phyloP scores from a whole-genome alignment of 805 yeast genomes.

The Metschnikowia kofuensis region DNA sequence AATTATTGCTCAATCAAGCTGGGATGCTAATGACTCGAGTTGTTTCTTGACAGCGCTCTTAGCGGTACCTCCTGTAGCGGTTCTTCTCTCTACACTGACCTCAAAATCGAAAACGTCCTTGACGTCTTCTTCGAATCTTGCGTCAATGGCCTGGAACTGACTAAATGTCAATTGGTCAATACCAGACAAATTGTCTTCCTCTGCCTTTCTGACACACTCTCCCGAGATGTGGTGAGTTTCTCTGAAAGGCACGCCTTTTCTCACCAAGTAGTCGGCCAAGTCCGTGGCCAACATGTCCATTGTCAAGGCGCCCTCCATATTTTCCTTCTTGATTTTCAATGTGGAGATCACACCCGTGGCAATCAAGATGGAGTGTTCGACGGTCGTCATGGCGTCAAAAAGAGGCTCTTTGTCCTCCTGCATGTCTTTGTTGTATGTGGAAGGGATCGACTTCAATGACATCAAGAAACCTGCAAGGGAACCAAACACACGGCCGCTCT shows the following conservation, averaged over 20 bases:
- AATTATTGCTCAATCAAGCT: slow-evolving; percentile 11
- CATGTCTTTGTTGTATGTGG: slow-evolving; percentile 96
- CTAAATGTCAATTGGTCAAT: slow-evolving; percentile 78
- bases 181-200: slow-evolving; percentile 70
- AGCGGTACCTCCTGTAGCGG: slow-evolving; percentile 97
- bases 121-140: slow-evolving; percentile 79
- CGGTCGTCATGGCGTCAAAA: slow-evolving; percentile 85
- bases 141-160: slow-evolving; percentile 78
- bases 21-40: slow-evolving; percentile 38
- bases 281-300: slow-evolving; percentile 99
- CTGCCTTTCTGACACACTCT: slow-evolving; percentile 91
- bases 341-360: slow-evolving; percentile 97
- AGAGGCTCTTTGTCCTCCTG: slow-evolving; percentile 99
- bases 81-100: slow-evolving; percentile 91
- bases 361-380: slow-evolving; percentile 88
- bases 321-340: slow-evolving; percentile 62
- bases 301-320: slow-evolving; percentile 84
- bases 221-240: slow-evolving; percentile 99
- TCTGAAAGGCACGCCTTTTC: slow-evolving; percentile 98
- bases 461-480: slow-evolving; percentile 92
- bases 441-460: slow-evolving; percentile 96
- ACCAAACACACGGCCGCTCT: slow-evolving; percentile 96
- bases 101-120: slow-evolving; percentile 87
- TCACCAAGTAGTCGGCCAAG: slow-evolving; percentile 93
- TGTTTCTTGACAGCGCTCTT: slow-evolving; percentile 83